Evolutionary conservation across 306 rosid species (phyloP).

Genomic region (Glycine soja): DNA sequence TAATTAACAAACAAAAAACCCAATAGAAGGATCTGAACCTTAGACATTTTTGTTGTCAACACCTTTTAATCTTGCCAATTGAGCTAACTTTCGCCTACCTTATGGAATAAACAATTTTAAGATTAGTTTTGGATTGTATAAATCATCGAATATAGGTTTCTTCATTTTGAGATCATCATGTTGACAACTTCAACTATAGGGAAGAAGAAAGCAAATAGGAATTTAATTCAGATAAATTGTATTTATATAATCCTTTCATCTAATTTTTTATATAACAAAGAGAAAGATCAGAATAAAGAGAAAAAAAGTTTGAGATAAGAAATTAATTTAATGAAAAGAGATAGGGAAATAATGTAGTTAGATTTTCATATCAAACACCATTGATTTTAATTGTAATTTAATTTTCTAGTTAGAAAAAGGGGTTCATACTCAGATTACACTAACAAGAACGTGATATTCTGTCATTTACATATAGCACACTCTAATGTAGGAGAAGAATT

Average conservation of each 20-base stretch:
- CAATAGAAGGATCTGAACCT: no score
- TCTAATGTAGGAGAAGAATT: no score
- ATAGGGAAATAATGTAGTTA: no score
- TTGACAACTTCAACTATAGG: neutral
- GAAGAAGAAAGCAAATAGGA: constrained; percentile 7
- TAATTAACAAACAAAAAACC: no score
- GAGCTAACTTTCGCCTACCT: neutral
- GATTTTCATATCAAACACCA: neutral
- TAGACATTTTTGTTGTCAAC: neutral
- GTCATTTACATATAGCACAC: neutral
- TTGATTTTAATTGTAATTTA: constrained; percentile 27
- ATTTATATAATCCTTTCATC: no score
- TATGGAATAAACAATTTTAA: neutral
- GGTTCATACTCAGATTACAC: constrained; percentile 41
- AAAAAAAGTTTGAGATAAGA: no score
- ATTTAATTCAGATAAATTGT: neutral
- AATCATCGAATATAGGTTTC: neutral
- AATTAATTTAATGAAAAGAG: no score
- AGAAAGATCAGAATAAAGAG: no score
- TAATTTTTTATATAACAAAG: no score
- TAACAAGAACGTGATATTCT: neutral
- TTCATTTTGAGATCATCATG: neutral
- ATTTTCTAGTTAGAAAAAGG: neutral
- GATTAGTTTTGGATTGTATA: neutral
- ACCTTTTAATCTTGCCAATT: neutral